A percentile compares a stretch with the other conserved stretches of the same genome.
These are phyloP conservation scores for Rhodotorula paludigena DNA, from an alignment of 768 basidiomycete genomes.

Conservation along the genomic window DNA sequence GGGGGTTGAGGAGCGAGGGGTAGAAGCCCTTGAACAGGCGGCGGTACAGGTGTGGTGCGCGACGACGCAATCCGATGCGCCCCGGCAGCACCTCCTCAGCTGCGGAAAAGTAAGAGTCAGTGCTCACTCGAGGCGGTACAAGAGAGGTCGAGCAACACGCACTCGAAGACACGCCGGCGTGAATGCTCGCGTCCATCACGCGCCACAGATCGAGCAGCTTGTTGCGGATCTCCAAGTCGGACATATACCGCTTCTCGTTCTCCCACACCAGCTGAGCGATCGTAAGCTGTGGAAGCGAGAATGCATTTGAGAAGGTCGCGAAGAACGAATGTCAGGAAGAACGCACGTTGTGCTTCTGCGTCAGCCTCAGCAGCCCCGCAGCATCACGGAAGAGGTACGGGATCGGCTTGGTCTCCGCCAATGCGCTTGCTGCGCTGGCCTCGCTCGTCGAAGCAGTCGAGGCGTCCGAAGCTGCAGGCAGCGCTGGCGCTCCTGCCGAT, in stretches of 20 bases:
- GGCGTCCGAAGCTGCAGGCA: background rate
- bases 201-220: slow-evolving; percentile 24
- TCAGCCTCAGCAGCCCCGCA: slow-evolving; percentile 41
- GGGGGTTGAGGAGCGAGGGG: slow-evolving; percentile 3
- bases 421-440: background rate
- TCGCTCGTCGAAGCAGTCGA: background rate
- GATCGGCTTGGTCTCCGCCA: background rate
- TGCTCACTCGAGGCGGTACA: background rate
- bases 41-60: slow-evolving; percentile 82
- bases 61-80: slow-evolving; percentile 67
- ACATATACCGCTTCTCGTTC: slow-evolving; percentile 57
- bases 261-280: slow-evolving; percentile 59
- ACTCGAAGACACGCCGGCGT: slow-evolving; percentile 69
- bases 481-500: background rate
- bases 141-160: slow-evolving; percentile 40
- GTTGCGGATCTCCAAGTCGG: slow-evolving; percentile 32
- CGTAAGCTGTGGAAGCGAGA: background rate
- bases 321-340: slow-evolving; percentile 2
- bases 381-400: slow-evolving; percentile 46
- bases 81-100: slow-evolving; percentile 71
- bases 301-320: too few species aligned
- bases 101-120: background rate
- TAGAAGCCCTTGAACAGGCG: slow-evolving; percentile 63
- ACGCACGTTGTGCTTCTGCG: slow-evolving; percentile 42
- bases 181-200: slow-evolving; percentile 91